These are phyloP conservation scores for Leccinum subfulvum DNA, from an alignment of 1,284 basidiomycete genomes.

Conservation along the genomic window DNA sequence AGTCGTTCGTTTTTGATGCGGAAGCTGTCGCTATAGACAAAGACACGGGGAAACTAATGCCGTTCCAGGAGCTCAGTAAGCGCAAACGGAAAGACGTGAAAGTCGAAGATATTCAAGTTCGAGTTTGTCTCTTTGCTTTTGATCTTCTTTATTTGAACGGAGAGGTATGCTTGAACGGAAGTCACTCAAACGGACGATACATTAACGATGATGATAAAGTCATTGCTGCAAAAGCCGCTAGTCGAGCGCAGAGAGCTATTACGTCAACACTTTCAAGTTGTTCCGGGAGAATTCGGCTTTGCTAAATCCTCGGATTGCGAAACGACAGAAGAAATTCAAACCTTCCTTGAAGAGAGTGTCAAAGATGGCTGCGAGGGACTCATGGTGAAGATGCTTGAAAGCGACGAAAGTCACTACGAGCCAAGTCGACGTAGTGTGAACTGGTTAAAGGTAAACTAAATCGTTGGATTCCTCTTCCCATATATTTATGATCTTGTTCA, in stretches of 20 bases:
- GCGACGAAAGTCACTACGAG: constrained; percentile 89
- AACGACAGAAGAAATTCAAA: constrained; percentile 91
- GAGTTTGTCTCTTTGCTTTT: constrained; percentile 94
- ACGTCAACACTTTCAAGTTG: constrained; percentile 75
- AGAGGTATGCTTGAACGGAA: constrained; percentile 54
- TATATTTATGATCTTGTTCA: constrained; percentile 32
- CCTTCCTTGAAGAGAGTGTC: constrained; percentile 94
- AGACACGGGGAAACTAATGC: constrained; percentile 80
- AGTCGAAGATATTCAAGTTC: constrained; percentile 93
- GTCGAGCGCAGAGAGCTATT: constrained; percentile 78
- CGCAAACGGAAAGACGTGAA: constrained; percentile 98
- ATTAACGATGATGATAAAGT: constrained; percentile 38
- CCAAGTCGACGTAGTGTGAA: constrained; percentile 94
- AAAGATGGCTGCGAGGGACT: constrained; percentile 98
- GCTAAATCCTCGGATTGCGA: constrained; percentile 89
- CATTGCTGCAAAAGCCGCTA: constrained; percentile 65
- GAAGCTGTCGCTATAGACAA: constrained; percentile 97
- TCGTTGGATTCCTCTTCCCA: neutral
- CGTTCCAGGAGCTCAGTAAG: constrained; percentile 95
- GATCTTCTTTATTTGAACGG: constrained; percentile 95
- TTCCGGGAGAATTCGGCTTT: constrained; percentile 90
- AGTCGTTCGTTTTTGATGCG: constrained; percentile 91
- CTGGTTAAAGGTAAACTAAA: constrained; percentile 85
- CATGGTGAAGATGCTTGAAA: constrained; percentile 99
- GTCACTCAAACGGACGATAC: neutral